These are phyloP conservation scores for Triticum turgidum DNA, from an alignment of 176 grass and related monocot species.

Conservation along the genomic window DNA sequence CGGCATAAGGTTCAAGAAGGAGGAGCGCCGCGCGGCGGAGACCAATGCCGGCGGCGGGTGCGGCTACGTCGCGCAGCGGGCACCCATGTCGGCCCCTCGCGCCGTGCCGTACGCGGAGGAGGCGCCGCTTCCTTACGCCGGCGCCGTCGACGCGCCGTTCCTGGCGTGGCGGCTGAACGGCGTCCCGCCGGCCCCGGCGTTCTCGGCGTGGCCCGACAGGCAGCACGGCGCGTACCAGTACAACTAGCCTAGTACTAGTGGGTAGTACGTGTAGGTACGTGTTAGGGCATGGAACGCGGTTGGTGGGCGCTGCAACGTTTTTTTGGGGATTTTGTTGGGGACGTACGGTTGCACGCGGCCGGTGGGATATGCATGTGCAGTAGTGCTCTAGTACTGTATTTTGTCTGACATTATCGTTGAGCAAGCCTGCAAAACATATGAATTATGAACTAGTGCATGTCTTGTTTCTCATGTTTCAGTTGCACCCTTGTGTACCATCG, in stretches of 20 bases:
- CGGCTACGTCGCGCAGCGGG: slow-evolving; percentile 29
- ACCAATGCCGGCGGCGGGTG: neutral
- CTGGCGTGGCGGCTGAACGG: slow-evolving; percentile 58
- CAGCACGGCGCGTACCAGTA: slow-evolving; percentile 39
- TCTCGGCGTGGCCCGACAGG: slow-evolving; percentile 46
- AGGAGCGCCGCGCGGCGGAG: slow-evolving; percentile 54
- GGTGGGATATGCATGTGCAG: neutral
- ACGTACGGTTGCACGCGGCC: slow-evolving; percentile 28
- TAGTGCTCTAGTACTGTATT: neutral
- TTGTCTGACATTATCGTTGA: neutral
- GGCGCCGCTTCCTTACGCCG: neutral
- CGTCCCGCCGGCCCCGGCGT: slow-evolving; percentile 33
- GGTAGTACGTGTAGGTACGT: neutral
- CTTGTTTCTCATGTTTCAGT: neutral
- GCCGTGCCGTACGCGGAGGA: slow-evolving; percentile 21
- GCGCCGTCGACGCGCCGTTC: slow-evolving; percentile 5
- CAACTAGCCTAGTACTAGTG: slow-evolving; percentile 17
- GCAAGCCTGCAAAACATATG: neutral
- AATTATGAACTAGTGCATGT: neutral
- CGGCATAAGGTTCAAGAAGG: slow-evolving; percentile 81
- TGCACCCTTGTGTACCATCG: no score
- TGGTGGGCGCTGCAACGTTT: slow-evolving; percentile 19
- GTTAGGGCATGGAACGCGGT: neutral
- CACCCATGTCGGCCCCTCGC: neutral
- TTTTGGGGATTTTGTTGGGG: slow-evolving; percentile 21